phyloP scores from a whole-genome alignment of 305 asterid species.

The Fraxinus velutina region DNA sequence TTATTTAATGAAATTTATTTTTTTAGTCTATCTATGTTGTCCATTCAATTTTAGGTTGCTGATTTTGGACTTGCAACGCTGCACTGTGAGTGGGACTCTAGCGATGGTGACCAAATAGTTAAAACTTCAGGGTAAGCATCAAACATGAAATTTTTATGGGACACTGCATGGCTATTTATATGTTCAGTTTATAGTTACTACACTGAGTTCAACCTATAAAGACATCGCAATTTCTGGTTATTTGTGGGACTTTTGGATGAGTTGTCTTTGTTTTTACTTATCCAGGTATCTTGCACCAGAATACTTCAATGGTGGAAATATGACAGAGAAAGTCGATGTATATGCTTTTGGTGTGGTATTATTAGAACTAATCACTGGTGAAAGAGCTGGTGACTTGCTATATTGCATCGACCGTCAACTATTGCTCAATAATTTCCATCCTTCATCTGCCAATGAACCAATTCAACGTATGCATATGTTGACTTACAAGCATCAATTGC shows the following conservation, averaged over 20 bases:
- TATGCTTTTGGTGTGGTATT: slow-evolving; percentile 74
- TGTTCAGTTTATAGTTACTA: background rate
- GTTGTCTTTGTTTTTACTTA: background rate
- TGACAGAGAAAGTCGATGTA: slow-evolving; percentile 73
- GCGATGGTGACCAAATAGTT: slow-evolving; percentile 43
- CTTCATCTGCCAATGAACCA: slow-evolving; percentile 46
- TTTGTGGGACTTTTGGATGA: background rate
- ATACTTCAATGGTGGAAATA: slow-evolving; percentile 48
- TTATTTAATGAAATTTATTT: background rate
- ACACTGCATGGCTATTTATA: background rate
- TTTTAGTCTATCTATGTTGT: slow-evolving; percentile 4
- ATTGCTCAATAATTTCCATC: slow-evolving; percentile 40
- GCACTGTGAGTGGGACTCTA: slow-evolving; percentile 63
- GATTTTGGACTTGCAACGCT: slow-evolving; percentile 82
- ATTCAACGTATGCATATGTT: slow-evolving; percentile 28
- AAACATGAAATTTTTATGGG: background rate
- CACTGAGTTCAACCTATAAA: background rate
- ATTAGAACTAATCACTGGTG: slow-evolving; percentile 69
- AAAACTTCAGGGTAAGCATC: slow-evolving; percentile 61
- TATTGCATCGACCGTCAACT: slow-evolving; percentile 42
- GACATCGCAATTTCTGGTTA: background rate
- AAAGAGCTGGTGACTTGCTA: slow-evolving; percentile 49
- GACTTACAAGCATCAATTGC: slow-evolving; percentile 47
- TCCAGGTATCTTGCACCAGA: slow-evolving; percentile 82
- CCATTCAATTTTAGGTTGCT: slow-evolving; percentile 52